phyloP scores from a whole-genome alignment of 495 filamentous ascomycete genomes.

The Hapsidospora chrysogenum region DNA sequence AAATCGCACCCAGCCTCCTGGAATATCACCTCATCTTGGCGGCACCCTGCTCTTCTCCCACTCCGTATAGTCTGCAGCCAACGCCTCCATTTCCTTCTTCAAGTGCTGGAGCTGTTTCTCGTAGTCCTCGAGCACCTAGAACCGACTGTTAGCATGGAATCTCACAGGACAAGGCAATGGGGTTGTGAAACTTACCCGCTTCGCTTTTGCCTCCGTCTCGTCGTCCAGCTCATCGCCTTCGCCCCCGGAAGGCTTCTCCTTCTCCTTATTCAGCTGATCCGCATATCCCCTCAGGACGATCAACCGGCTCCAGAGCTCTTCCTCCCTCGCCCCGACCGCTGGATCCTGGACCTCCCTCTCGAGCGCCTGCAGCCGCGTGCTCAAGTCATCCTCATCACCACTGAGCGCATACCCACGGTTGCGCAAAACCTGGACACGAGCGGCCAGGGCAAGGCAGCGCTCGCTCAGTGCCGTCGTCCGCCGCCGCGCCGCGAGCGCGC shows the following conservation, averaged over 20 bases:
- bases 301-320: constrained; percentile 96
- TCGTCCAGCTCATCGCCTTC: constrained; percentile 26
- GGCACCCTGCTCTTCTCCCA: constrained; percentile 45
- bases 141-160: constrained; percentile 10
- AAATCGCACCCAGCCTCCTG: no score
- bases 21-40: no score
- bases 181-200: constrained; percentile 49
- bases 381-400: constrained; percentile 77
- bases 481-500: constrained; percentile 62
- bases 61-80: constrained; percentile 63
- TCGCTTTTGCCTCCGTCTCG: constrained; percentile 60
- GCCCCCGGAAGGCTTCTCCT: constrained; percentile 43
- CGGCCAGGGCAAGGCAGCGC: constrained; percentile 68
- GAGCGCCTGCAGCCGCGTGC: constrained; percentile 62
- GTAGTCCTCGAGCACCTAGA: constrained; percentile 77
- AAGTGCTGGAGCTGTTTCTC: constrained; percentile 75
- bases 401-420: constrained; percentile 88
- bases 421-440: constrained; percentile 79
- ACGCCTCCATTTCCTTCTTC: constrained; percentile 60
- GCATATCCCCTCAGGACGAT: constrained; percentile 68
- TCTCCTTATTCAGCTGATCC: constrained; percentile 59
- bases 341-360: constrained; percentile 71
- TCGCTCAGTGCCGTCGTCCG: constrained; percentile 67
- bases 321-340: constrained; percentile 59
- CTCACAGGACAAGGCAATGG: constrained; percentile 4